Evolutionary conservation across 192 early-diverging fungal genomes (phyloP), one percentile per base, ranked within the genome.

Genomic region (Coemansia sp.): DNA sequence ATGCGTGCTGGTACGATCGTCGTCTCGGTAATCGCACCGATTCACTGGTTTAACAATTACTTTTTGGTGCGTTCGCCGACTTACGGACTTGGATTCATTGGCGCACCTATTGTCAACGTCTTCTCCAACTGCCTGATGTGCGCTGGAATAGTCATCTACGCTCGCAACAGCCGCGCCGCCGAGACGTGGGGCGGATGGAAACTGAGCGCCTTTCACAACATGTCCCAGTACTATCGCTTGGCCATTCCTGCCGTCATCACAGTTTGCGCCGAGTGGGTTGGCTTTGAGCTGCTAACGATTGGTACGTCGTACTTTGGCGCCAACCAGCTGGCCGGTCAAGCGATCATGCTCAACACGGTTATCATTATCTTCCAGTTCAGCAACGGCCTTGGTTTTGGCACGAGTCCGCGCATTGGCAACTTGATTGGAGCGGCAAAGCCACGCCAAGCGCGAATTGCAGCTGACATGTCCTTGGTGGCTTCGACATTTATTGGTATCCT

Each of bases 1-100:
- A 95, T 98, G 97, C 86, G 90, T 33, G 93, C 93, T 0, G 86
- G 86, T 29, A 93, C 92, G 41, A 86, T 85, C 62, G 87, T 96
- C 22, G 84, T 95, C 20, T 41, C 90, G 29, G 76, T 91, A 50
- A 88, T 89, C 2, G 67, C 90, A n/a, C 93, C 92, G 6, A 64
- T 95, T 58, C 95, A 95, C 70, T 71, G 92, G 1, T 60, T 89
- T 24, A 72, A 92, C 66, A 95, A 92, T 78, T 97, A 93, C 60
- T 43, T 87, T 0, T 74, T 99, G 24, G 94, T 98, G 20, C 94
- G 89, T 86, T 87, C 88, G 50, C 81, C 85, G 22, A 68, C 74
- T 13, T 68, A 88, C 18, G 75, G 87, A 1, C 58, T 97, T 12
- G 96, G 95, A 9, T 92, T 90, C 47, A 87, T 92, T 46, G 97